These are phyloP conservation scores for Tulasnella sp. DNA, from an alignment of 768 basidiomycete species.

Conservation along the genomic window DNA sequence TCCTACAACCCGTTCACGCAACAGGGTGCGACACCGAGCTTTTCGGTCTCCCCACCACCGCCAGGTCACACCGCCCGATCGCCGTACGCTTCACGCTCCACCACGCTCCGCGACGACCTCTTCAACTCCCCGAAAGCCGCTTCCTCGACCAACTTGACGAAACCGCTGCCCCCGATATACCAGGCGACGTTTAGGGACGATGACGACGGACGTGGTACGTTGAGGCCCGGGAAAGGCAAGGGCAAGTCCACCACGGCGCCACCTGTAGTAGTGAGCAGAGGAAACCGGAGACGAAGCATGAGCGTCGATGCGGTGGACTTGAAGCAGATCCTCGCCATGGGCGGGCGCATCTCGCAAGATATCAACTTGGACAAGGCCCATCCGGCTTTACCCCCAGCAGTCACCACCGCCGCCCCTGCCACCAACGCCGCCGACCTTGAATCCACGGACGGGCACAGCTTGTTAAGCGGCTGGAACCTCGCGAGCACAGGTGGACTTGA, in stretches of 20 bases:
- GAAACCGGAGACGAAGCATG: constrained; percentile 51
- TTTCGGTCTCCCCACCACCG: constrained; percentile 2
- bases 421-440: background rate
- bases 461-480: background rate
- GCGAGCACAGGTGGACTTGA: background rate
- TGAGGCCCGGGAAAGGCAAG: background rate
- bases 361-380: background rate
- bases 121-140: background rate
- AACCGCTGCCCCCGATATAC: constrained; percentile 6
- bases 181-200: background rate
- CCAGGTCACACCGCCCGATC: constrained; percentile 1
- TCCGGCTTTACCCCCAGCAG: background rate
- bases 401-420: too few species aligned
- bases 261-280: constrained; percentile 4
- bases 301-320: constrained; percentile 58
- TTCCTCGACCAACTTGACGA: background rate
- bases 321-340: constrained; percentile 27
- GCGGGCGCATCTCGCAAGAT: background rate
- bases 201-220: background rate
- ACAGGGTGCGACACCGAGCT: background rate
- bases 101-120: background rate
- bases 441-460: background rate
- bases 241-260: constrained; percentile 19
- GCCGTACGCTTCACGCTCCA: background rate
- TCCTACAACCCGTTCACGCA: background rate